phyloP scores from a whole-genome alignment of 2,329 filamentous ascomycete species.

The Plenodomus lindquistii region DNA sequence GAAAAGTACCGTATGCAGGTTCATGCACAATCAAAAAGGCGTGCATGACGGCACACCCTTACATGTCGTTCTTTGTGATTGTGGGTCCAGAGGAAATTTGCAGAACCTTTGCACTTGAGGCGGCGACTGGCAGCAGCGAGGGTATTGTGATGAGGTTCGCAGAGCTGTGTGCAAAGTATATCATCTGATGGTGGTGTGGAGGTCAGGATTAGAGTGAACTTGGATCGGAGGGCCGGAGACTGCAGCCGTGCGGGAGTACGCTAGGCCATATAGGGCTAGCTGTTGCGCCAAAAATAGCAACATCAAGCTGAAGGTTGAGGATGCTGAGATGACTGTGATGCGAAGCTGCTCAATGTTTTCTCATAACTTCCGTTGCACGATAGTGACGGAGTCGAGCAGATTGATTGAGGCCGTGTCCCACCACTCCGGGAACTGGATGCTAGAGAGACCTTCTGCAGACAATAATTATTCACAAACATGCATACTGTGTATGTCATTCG shows the following conservation, averaged over 20 bases:
- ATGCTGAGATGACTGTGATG: neutral
- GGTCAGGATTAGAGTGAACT: constrained; percentile 7
- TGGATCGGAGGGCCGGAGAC: constrained; percentile 6
- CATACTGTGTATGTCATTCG: too few species aligned
- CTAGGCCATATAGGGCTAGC: constrained; percentile 2
- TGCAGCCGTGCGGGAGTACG: constrained; percentile 5
- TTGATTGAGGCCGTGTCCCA: neutral
- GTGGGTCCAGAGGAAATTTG: neutral
- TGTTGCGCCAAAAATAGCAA: constrained; percentile 23
- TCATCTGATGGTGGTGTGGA: neutral
- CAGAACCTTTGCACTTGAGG: too few species aligned
- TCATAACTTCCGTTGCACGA: neutral
- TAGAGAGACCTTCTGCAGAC: neutral
- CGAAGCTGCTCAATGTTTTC: neutral
- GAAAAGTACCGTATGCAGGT: neutral
- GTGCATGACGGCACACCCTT: constrained; percentile 6
- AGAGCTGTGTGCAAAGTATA: neutral
- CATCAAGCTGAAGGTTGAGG: constrained; percentile 10
- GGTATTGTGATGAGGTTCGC: neutral
- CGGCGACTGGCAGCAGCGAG: neutral
- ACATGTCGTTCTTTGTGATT: neutral
- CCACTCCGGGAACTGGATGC: neutral
- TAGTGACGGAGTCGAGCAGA: neutral
- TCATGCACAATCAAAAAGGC: neutral
- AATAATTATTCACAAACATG: neutral